Percentiles rank a stretch among this genome's conserved stretches.
These are phyloP conservation scores for Setaria italica DNA, from an alignment of 202 grass and related monocot genomes.

Conservation along the genomic window DNA sequence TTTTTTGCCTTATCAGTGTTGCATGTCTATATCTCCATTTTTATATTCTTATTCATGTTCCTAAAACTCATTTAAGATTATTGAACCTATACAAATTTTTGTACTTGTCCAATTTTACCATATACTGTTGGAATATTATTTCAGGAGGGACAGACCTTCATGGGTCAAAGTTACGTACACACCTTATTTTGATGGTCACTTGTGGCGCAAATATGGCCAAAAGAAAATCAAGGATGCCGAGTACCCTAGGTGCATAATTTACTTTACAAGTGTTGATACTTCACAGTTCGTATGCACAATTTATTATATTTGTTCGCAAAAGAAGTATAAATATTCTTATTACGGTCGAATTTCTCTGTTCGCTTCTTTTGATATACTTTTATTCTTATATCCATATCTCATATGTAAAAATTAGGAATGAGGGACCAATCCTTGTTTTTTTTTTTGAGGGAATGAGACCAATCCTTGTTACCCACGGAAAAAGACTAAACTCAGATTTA, in stretches of 20 bases:
- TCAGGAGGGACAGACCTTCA: constrained; percentile 59
- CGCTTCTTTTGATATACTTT: not conserved
- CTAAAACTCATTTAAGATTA: not conserved
- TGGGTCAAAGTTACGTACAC: constrained; percentile 54
- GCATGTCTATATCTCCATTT: not conserved
- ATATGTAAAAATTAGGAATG: not conserved
- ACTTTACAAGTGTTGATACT: not conserved
- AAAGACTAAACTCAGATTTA: no score
- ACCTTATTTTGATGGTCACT: constrained; percentile 61
- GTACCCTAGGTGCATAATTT: constrained; percentile 47
- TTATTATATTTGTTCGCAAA: not conserved
- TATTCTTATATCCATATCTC: not conserved
- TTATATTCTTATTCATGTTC: not conserved
- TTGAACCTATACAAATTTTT: not conserved
- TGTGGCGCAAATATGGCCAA: constrained; percentile 67
- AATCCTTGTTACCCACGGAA: no score
- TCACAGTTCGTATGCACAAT: no score
- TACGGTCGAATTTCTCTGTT: not conserved
- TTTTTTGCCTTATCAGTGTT: not conserved
- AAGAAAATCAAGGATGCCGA: constrained; percentile 63
- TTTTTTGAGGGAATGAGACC: no score
- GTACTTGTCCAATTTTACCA: not conserved
- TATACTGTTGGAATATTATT: not conserved
- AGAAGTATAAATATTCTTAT: not conserved
- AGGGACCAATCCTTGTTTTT: no score